A percentile compares a stretch with the other conserved stretches of the same genome.
Conservation (phyloP, 805 yeast genomes). For the Wickerhamomyces bovis region DNA sequence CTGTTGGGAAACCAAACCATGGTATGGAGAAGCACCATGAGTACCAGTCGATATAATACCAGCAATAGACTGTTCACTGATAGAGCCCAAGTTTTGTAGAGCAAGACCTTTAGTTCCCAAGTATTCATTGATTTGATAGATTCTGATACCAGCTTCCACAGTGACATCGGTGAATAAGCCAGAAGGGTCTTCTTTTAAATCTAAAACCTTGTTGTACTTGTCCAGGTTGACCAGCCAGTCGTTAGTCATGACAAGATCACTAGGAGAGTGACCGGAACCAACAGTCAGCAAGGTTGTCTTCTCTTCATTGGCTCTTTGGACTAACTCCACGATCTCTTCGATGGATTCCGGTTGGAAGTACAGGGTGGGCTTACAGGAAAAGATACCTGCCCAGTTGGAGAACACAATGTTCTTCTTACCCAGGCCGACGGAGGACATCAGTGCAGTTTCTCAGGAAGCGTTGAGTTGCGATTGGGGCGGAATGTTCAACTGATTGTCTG, state of each 20-base stretch:
- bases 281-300: conserved; percentile 71
- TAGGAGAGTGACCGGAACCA: conserved; percentile 95
- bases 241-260: conserved; percentile 78
- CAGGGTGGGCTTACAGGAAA: conserved; percentile 65
- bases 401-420: conserved; percentile 31
- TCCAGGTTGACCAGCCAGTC: conserved; percentile 90
- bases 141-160: conserved; percentile 89
- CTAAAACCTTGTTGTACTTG: conserved; percentile 53
- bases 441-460: background rate
- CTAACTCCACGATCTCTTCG: conserved; percentile 64
- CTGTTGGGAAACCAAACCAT: conserved; percentile 86
- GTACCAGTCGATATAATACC: conserved; percentile 97
- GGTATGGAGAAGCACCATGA: conserved; percentile 91
- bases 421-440: conserved; percentile 16
- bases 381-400: conserved; percentile 84
- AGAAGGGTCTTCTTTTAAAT: conserved; percentile 41
- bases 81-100: conserved; percentile 88
- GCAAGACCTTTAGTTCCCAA: conserved; percentile 65
- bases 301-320: conserved; percentile 53
- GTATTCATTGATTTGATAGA: conserved; percentile 65
- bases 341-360: conserved; percentile 71
- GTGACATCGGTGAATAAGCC: conserved; percentile 79
- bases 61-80: conserved; percentile 87
- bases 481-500: too few relatives aligned
- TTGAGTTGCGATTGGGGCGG: background rate